These are phyloP conservation scores for Entamoeba moshkovskii DNA, from an alignment of 208 protist species.

Conservation along the genomic window DNA sequence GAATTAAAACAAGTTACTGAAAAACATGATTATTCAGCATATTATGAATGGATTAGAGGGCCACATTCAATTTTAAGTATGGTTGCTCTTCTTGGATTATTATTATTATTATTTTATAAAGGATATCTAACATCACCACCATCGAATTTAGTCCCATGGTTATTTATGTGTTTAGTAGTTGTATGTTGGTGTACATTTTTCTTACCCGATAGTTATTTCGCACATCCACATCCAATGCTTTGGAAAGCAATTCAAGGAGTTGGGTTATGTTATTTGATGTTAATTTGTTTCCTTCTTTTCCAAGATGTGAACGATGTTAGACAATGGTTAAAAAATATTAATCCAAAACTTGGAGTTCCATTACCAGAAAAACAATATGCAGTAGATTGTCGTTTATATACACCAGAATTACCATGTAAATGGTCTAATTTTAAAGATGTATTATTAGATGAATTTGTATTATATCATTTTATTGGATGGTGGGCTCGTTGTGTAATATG, in stretches of 20 bases:
- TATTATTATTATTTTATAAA: no score
- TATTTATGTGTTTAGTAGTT: no score
- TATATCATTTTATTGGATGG: conserved; percentile 76
- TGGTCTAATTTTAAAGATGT: conserved; percentile 36
- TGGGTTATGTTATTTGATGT: conserved; percentile 64
- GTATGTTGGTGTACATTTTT: conserved; percentile 40
- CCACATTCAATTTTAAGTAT: no score
- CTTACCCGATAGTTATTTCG: conserved; percentile 66
- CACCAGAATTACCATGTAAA: background rate
- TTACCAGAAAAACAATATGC: conserved; percentile 69
- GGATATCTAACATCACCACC: no score
- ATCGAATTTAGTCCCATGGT: no score
- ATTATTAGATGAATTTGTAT: conserved; percentile 72
- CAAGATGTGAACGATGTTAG: conserved; percentile 33
- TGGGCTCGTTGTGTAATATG: conserved; percentile 71
- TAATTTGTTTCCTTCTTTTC: conserved; percentile 54
- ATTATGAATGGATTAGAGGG: no score
- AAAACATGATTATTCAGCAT: no score
- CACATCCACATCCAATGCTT: conserved; percentile 75
- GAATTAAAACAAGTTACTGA: no score
- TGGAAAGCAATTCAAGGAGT: conserved; percentile 71
- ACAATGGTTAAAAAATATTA: conserved; percentile 48
- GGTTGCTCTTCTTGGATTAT: no score
- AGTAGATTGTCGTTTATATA: conserved; percentile 69
- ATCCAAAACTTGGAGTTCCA: conserved; percentile 49